These are phyloP conservation scores for Aeschynomene evenia DNA, from an alignment of 306 rosid species.

Conservation along the genomic window DNA sequence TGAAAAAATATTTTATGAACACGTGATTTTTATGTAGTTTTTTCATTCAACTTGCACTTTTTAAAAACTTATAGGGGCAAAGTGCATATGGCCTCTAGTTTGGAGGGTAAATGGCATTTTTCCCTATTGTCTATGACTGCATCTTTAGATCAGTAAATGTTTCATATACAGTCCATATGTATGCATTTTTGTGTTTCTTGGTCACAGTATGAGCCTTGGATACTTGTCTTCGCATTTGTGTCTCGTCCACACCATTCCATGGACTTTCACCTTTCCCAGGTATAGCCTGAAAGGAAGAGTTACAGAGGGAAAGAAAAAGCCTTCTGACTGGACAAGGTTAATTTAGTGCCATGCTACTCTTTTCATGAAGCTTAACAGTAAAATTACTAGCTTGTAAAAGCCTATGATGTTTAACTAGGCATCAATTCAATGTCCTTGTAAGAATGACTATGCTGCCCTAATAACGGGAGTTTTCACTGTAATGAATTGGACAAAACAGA, in stretches of 20 bases:
- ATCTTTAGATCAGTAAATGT: constrained; percentile 33
- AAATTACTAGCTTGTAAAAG: constrained; percentile 31
- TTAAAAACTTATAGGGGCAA: no score
- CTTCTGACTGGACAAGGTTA: constrained; percentile 43
- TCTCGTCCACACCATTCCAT: constrained; percentile 30
- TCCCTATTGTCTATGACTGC: constrained; percentile 13
- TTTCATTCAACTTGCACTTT: no score
- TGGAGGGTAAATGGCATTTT: no score
- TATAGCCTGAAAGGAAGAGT: constrained; percentile 44
- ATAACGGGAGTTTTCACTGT: background rate
- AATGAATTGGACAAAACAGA: background rate
- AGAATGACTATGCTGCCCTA: background rate
- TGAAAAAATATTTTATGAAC: background rate
- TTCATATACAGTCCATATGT: constrained; percentile 19
- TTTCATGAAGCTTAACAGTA: constrained; percentile 22
- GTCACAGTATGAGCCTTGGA: constrained; percentile 30
- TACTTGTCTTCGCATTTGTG: constrained; percentile 32
- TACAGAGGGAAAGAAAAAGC: constrained; percentile 41
- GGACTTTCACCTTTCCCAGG: constrained; percentile 37
- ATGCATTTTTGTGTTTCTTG: constrained; percentile 24
- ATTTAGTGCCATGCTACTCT: constrained; percentile 34
- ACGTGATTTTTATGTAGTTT: background rate
- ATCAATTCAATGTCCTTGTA: background rate
- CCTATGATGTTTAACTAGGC: constrained; percentile 27
- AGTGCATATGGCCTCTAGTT: no score